phyloP scores from a whole-genome alignment of 108 stramenopile species.

The Nitzschia sp. region DNA sequence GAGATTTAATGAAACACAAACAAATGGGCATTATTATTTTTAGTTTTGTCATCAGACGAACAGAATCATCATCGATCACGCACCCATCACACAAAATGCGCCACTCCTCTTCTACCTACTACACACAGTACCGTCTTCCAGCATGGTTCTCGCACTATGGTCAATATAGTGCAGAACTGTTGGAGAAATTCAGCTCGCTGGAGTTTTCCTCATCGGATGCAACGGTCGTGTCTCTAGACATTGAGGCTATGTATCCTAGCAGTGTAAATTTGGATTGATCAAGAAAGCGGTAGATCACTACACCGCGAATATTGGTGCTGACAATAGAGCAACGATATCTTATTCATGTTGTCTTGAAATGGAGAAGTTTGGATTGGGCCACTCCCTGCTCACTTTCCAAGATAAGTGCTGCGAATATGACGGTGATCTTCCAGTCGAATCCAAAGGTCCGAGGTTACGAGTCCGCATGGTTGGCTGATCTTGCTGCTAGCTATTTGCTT shows the following conservation, averaged over 20 bases:
- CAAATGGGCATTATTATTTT: no score
- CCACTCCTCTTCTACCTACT: no score
- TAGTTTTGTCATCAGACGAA: no score
- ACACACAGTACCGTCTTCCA: no score
- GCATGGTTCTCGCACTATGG: no score
- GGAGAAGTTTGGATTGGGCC: not conserved
- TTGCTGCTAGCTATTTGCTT: not conserved
- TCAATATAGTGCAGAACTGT: no score
- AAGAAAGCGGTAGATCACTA: not conserved
- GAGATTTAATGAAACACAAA: no score
- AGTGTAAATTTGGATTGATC: not conserved
- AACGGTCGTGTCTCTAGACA: not conserved
- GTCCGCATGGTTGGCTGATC: slow-evolving; percentile 2
- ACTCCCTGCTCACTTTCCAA: not conserved
- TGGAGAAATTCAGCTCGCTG: no score
- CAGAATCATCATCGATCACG: no score
- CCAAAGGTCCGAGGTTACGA: slow-evolving; percentile 5
- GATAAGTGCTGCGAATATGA: not conserved
- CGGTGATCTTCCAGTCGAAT: not conserved
- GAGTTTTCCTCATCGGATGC: not conserved
- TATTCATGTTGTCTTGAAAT: not conserved
- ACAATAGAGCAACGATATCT: not conserved
- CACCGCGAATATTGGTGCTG: not conserved
- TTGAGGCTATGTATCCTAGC: not conserved
- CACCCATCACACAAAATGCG: no score